Base-by-base conservation (phyloP, 805 yeast genomes). In the Spathaspora passalidarum region DNA sequence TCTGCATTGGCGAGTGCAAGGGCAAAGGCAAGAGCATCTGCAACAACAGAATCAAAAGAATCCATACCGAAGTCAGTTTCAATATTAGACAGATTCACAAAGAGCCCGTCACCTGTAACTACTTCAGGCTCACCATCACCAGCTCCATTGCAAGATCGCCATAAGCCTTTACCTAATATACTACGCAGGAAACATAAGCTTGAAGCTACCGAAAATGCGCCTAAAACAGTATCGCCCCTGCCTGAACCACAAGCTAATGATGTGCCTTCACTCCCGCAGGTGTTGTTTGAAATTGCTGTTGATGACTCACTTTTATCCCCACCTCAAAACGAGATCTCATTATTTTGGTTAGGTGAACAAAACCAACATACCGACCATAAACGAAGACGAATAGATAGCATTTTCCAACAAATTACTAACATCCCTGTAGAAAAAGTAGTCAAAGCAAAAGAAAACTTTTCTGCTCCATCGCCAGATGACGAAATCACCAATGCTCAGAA, bases 391-490 rank as follows among this genome's bases (percentile, higher is more conserved):
- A 21, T 43, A 25, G 29, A 40, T 10, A 53, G 54, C 8, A 44
- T 68, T 8, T 64, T 61, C 44, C 53, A 56, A 44, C 66, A 70
- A 35, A 56, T 69, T 69, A 72, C 77, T 72, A 71, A 72, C 77
- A 49, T 57, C 36, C 52, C 61, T 60, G 46, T 52, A 66, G 73
- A 61, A 47, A 58, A 55, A 45, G 47, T 60, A 6, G 62, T 60
- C 51, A 73, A 69, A 61, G 75, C 78, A 2, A 69, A 73, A 40
- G 56, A 72, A 38, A 84, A 81, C 53, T 88, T 88, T 53, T 61
- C 65, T 10, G 70, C 74, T 50, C 90, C 90, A 13, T 86, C 96
- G 54, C 97, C 97, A 4, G 97, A 91, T 66, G 96, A 89, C 57
- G 62, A 73, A 41, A 74, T 86, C 2, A 57, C 78, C 42, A 62